phyloP scores from a whole-genome alignment of 1,284 basidiomycete species.

The Cutaneotrichosporon arboriforme region DNA sequence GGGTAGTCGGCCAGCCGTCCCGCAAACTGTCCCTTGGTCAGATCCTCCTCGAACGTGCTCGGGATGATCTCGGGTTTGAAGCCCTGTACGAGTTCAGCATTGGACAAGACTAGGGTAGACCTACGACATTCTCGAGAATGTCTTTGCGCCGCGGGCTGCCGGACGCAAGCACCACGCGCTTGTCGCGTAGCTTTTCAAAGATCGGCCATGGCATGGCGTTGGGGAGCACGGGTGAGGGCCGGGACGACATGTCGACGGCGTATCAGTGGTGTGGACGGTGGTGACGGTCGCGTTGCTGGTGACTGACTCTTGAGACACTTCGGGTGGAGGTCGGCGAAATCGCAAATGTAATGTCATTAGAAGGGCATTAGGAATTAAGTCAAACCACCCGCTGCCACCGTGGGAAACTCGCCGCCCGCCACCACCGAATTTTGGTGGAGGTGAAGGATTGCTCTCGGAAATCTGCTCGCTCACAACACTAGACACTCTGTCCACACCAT shows the following conservation, averaged over 20 bases:
- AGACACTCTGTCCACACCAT: not conserved
- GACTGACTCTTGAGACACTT: not conserved
- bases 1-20: conserved; percentile 84
- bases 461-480: not conserved
- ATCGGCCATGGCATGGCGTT: conserved; percentile 66
- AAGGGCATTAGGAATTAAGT: no score
- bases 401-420: not conserved
- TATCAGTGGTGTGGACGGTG: no score
- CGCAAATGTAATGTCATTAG: no score
- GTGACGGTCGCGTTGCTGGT: conserved; percentile 18
- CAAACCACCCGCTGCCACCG: no score
- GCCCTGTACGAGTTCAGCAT: conserved; percentile 55
- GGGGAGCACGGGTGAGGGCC: conserved; percentile 55
- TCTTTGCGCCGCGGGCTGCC: conserved; percentile 78
- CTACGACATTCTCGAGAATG: conserved; percentile 71
- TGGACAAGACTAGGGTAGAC: conserved; percentile 48
- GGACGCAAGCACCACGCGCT: conserved; percentile 73
- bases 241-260: no score
- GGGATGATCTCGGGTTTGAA: conserved; percentile 79
- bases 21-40: conserved; percentile 61
- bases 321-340: not conserved
- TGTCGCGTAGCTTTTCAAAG: conserved; percentile 65
- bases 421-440: conserved; percentile 1
- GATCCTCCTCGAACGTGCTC: conserved; percentile 79
- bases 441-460: not conserved